Conservation (phyloP, 805 yeast species). For the Wickerhamiella domercqiae region DNA sequence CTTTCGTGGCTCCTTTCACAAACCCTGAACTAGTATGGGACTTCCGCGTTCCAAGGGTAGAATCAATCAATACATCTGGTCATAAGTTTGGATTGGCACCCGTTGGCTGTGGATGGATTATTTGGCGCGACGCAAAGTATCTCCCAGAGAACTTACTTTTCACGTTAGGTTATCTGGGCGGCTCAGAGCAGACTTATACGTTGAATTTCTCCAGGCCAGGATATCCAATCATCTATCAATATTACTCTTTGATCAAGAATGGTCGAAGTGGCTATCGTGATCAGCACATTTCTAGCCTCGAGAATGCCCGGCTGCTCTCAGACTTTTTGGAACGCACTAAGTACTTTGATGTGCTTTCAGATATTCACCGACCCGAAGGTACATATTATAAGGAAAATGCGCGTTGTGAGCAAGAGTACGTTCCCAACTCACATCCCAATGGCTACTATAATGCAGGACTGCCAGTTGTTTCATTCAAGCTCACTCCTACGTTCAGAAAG, state of each 20-base stretch:
- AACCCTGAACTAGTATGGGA: constrained; percentile 75
- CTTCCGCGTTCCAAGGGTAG: constrained; percentile 60
- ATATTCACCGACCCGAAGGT: constrained; percentile 50
- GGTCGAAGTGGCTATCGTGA: constrained; percentile 61
- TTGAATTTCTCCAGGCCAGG: constrained; percentile 89
- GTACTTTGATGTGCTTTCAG: constrained; percentile 58
- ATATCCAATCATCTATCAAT: constrained; percentile 77
- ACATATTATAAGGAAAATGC: constrained; percentile 18
- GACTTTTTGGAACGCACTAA: constrained; percentile 47
- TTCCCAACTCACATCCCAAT: constrained; percentile 4
- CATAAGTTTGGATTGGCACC: constrained; percentile 86
- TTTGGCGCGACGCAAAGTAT: constrained; percentile 53
- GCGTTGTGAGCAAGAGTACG: constrained; percentile 17
- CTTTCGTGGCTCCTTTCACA: constrained; percentile 70
- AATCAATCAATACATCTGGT: constrained; percentile 77
- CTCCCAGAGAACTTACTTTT: constrained; percentile 63
- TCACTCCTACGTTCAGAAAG: constrained; percentile 40
- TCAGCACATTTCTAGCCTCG: constrained; percentile 45
- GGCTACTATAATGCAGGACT: constrained; percentile 50
- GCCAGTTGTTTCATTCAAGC: constrained; percentile 79
- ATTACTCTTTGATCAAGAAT: constrained; percentile 56
- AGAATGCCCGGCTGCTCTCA: constrained; percentile 55
- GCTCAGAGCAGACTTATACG: constrained; percentile 72
- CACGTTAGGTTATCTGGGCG: constrained; percentile 72
- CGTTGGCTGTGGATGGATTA: constrained; percentile 86